Evolutionary conservation across 2,329 filamentous ascomycete species (phyloP).

Genomic region (Penicillium capsulatum): DNA sequence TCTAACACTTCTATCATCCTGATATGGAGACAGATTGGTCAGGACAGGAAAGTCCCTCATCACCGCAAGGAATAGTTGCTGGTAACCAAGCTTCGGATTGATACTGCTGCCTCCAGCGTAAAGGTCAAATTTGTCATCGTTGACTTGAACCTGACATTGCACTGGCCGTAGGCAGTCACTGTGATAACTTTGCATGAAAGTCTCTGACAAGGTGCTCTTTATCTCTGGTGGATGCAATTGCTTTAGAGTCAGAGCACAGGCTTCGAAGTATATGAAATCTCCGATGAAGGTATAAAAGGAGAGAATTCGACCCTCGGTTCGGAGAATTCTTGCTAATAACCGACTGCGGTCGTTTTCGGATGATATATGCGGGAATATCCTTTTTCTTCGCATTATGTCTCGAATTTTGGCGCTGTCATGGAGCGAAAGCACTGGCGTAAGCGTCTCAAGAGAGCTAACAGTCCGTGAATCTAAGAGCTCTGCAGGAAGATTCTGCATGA

Average conservation of each 20-base stretch:
- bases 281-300: slow-evolving; percentile 6
- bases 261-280: slow-evolving; percentile 9
- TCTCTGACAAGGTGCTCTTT: slow-evolving; percentile 1
- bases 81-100: slow-evolving; percentile 3
- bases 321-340: slow-evolving; percentile 4
- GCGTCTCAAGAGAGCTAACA: slow-evolving; percentile 2
- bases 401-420: slow-evolving; percentile 3
- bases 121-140: slow-evolving; percentile 1
- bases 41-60: slow-evolving; percentile 5
- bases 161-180: background rate
- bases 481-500: slow-evolving; percentile 2
- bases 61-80: slow-evolving; percentile 4
- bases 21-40: slow-evolving; percentile 4
- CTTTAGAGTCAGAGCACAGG: slow-evolving; percentile 4
- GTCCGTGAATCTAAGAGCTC: slow-evolving; percentile 5
- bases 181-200: slow-evolving; percentile 2
- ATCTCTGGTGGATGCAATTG: slow-evolving; percentile 1
- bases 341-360: background rate
- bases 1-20: slow-evolving; percentile 1
- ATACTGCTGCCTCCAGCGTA: slow-evolving; percentile 1
- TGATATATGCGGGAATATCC: slow-evolving; percentile 2
- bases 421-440: slow-evolving; percentile 2
- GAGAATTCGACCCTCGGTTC: slow-evolving; percentile 1
- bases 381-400: slow-evolving; percentile 2
- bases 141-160: slow-evolving; percentile 1